Base-by-base conservation (phyloP, 495 filamentous ascomycete species). In the Pyrenopolyporus hunteri region DNA sequence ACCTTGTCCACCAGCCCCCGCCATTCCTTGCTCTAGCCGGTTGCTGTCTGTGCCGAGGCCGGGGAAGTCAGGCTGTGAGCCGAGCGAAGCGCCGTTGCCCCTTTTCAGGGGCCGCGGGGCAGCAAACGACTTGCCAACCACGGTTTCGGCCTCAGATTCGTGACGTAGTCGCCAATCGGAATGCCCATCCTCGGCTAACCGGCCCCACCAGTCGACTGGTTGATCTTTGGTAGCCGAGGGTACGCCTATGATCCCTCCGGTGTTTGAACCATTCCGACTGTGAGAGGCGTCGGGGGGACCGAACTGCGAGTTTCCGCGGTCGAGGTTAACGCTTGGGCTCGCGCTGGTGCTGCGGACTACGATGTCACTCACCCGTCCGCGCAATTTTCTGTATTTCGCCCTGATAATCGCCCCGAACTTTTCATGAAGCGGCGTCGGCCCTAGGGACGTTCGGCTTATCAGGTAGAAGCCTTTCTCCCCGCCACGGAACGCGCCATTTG, bases 221-320 rank as follows among this genome's bases (percentile, higher is more conserved):
- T 69, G 65, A 29, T 68, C 74, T 49, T 71, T 80, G 17, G 55
- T 46, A 33, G 63, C 67, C 14, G 52, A 14, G 14, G 40, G 63
- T n/a, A n/a, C n/a, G n/a, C n/a, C n/a, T n/a, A n/a, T n/a, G n/a
- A n/a, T n/a, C n/a, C n/a, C n/a, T 11, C 58, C 50, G 26, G 32
- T 61, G 9, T 59, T 63, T 28, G 77, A 74, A 42, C 70, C 71
- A 42, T 66, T 70, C n/a, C 73, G 74, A 47, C 76, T 79, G 60
- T 76, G 75, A 32, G 45, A 51, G 25, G 50, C 65, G 35, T 50
- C 62, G 8, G 74, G 63, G 11, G 78, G 74, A 20, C 80, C 70
- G 60, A 81, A 83, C 54, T 82, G 81, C 2, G 80, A 82, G 54
- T 75, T 80, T 9, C 80, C 78, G 31, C 76, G 69, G 66, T 82